Conservation (phyloP, 306 rosid species). For the Begonia loranthoides region DNA sequence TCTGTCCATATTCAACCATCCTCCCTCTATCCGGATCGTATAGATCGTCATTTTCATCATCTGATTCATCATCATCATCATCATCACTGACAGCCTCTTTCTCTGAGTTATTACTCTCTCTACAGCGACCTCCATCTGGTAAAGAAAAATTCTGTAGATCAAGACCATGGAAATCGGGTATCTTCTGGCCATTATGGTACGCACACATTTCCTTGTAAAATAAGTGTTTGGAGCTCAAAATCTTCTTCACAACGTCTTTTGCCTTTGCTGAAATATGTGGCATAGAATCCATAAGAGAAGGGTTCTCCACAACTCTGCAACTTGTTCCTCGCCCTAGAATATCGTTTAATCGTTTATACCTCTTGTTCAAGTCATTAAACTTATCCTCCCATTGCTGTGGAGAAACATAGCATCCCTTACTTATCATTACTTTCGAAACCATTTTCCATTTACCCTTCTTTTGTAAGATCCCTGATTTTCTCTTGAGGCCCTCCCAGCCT, state of each 20-base stretch:
- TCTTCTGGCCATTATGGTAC: slow-evolving; percentile 68
- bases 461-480: slow-evolving; percentile 54
- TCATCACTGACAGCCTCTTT: slow-evolving; percentile 37
- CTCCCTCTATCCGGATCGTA: slow-evolving; percentile 31
- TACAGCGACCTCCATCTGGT: slow-evolving; percentile 34
- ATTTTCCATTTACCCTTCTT: slow-evolving; percentile 99
- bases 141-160: slow-evolving; percentile 43
- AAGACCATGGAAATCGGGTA: slow-evolving; percentile 50
- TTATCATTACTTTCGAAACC: slow-evolving; percentile 71
- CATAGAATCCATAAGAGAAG: slow-evolving; percentile 77
- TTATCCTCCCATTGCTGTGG: slow-evolving; percentile 99
- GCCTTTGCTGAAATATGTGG: slow-evolving; percentile 50
- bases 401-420: slow-evolving; percentile 71
- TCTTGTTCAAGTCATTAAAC: slow-evolving; percentile 87
- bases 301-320: slow-evolving; percentile 89
- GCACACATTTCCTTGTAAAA: slow-evolving; percentile 92
- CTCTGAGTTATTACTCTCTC: slow-evolving; percentile 40
- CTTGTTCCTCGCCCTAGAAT: slow-evolving; percentile 86
- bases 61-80: slow-evolving; percentile 53
- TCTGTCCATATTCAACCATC: slow-evolving; percentile 23
- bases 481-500: slow-evolving; percentile 48
- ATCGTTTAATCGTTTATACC: slow-evolving; percentile 83
- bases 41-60: slow-evolving; percentile 28
- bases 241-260: slow-evolving; percentile 70
- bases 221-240: slow-evolving; percentile 83